A percentile compares a stretch with the other conserved stretches of the same genome.
phyloP scores from a whole-genome alignment of 2,329 filamentous ascomycete species.

The Sporothrix pallida region DNA sequence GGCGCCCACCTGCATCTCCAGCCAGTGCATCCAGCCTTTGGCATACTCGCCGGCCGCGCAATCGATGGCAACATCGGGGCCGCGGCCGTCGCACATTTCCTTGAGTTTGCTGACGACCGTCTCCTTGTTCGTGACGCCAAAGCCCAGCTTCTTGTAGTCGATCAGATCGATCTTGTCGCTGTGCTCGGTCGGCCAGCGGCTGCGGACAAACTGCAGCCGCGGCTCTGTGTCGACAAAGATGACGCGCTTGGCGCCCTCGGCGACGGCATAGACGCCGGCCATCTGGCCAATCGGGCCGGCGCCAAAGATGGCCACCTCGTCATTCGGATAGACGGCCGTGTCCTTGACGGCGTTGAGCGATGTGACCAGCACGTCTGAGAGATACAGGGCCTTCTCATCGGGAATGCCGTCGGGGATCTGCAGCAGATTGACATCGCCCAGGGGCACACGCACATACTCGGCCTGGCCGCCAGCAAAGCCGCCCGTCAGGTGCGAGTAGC shows the following conservation, averaged over 20 bases:
- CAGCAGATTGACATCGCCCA: slow-evolving; percentile 80
- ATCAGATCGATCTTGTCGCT: slow-evolving; percentile 66
- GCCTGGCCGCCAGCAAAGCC: slow-evolving; percentile 88
- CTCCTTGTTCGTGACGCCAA: slow-evolving; percentile 61
- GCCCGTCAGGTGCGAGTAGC: slow-evolving; percentile 79
- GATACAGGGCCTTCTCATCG: slow-evolving; percentile 80
- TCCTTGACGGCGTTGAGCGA: slow-evolving; percentile 84
- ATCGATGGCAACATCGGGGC: slow-evolving; percentile 77
- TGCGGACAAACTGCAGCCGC: slow-evolving; percentile 71
- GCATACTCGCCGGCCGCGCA: slow-evolving; percentile 66
- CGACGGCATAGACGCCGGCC: slow-evolving; percentile 74
- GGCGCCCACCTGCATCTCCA: slow-evolving; percentile 65
- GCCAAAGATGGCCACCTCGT: slow-evolving; percentile 83
- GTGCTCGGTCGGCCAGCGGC: slow-evolving; percentile 60
- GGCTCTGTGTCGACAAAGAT: slow-evolving; percentile 79
- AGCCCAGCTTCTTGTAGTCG: slow-evolving; percentile 67
- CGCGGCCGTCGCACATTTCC: slow-evolving; percentile 72
- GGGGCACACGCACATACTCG: slow-evolving; percentile 83
- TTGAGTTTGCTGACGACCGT: slow-evolving; percentile 75
- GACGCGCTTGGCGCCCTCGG: slow-evolving; percentile 75
- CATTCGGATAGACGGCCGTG: slow-evolving; percentile 77
- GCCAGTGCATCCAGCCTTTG: slow-evolving; percentile 65
- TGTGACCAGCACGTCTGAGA: slow-evolving; percentile 81
- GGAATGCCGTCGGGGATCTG: slow-evolving; percentile 78
- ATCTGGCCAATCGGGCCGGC: slow-evolving; percentile 87